Conservation (phyloP, 2,329 filamentous ascomycete genomes). For the Aureobasidium namibiae region DNA sequence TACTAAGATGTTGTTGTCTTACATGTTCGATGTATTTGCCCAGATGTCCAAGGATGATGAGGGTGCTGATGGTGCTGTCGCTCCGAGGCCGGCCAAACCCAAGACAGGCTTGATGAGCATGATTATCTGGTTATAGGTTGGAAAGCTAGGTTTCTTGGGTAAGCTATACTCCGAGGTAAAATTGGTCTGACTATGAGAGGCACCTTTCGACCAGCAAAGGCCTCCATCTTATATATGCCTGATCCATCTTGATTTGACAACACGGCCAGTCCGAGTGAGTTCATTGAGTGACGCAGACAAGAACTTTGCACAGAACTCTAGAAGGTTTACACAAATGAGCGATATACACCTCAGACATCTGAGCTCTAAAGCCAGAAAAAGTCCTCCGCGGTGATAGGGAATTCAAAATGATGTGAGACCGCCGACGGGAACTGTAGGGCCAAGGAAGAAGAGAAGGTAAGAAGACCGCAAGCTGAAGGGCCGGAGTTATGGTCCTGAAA, state of each 20-base stretch:
- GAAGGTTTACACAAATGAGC: not conserved
- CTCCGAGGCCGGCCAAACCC: not conserved
- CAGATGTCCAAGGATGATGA: not conserved
- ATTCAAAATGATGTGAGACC: not conserved
- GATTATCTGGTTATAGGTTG: not conserved
- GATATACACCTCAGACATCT: not conserved
- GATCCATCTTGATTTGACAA: not conserved
- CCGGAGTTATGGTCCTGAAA: not conserved
- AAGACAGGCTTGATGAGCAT: not conserved
- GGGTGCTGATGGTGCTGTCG: too few relatives aligned
- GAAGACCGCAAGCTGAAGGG: not conserved
- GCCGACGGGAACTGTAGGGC: not conserved
- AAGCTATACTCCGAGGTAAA: not conserved
- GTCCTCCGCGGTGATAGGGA: not conserved
- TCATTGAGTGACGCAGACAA: not conserved
- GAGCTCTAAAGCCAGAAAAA: not conserved
- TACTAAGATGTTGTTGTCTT: not conserved
- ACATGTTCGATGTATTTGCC: not conserved
- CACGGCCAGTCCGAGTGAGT: not conserved
- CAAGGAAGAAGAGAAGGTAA: not conserved
- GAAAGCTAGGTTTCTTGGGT: not conserved
- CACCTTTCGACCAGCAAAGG: not conserved
- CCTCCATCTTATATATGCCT: not conserved
- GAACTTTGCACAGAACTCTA: not conserved
- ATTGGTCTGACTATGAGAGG: not conserved